These are phyloP conservation scores for Nicotiana tabacum DNA, from an alignment of 257 asterid species.

Conservation along the genomic window DNA sequence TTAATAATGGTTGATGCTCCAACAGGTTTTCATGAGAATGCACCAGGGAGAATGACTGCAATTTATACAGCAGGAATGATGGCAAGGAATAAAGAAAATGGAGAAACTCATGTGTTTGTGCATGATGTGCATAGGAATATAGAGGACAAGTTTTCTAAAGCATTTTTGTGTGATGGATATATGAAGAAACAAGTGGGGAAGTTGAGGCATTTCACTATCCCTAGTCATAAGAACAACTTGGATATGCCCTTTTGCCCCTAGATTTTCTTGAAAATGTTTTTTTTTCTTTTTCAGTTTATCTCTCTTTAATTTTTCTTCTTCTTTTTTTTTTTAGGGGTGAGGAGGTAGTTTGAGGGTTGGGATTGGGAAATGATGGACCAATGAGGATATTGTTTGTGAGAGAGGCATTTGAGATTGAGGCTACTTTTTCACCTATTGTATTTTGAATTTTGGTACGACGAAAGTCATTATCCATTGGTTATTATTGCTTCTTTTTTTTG, in stretches of 20 bases:
- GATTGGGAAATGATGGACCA: neutral
- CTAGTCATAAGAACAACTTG: constrained; percentile 47
- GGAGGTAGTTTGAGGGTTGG: neutral
- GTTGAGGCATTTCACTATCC: constrained; percentile 70
- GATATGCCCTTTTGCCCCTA: constrained; percentile 30
- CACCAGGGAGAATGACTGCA: constrained; percentile 89
- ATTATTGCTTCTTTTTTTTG: no score
- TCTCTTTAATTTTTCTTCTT: neutral
- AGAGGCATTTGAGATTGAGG: neutral
- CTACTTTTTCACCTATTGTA: neutral
- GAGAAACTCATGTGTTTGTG: constrained; percentile 66
- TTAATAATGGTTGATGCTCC: constrained; percentile 95
- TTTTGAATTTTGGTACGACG: neutral
- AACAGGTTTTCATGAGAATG: constrained; percentile 72
- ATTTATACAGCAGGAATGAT: constrained; percentile 94
- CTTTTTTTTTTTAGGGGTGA: no score
- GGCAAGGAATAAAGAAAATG: constrained; percentile 58
- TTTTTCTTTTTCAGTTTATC: neutral
- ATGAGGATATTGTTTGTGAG: neutral
- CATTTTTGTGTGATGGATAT: constrained; percentile 66
- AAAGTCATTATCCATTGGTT: neutral
- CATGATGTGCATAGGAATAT: constrained; percentile 88
- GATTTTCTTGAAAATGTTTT: neutral
- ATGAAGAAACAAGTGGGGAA: constrained; percentile 77
- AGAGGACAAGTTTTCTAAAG: constrained; percentile 66